Percentiles rank a stretch among this genome's conserved stretches.
These are phyloP conservation scores for Hypoxylon sp. DNA, from an alignment of 2,329 filamentous ascomycete genomes.

Conservation along the genomic window DNA sequence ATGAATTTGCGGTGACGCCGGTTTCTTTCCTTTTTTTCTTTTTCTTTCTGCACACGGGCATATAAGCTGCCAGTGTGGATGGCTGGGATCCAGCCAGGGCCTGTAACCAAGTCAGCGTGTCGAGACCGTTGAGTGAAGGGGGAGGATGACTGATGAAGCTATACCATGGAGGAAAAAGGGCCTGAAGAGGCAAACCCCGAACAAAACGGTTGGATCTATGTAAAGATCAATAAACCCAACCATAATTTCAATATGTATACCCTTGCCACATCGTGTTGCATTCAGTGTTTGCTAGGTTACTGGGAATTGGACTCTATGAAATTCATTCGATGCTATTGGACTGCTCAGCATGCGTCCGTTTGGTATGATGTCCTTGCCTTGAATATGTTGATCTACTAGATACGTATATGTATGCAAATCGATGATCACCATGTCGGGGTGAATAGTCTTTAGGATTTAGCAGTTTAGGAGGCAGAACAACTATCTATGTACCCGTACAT, in stretches of 20 bases:
- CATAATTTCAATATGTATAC: slow-evolving; percentile 44
- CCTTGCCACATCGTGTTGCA: slow-evolving; percentile 26
- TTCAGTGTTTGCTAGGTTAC: slow-evolving; percentile 25
- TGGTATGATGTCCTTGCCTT: neutral
- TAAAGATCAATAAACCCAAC: slow-evolving; percentile 45
- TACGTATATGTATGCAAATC: neutral
- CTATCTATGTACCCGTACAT: too few species aligned
- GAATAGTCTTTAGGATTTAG: neutral
- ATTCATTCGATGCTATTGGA: neutral
- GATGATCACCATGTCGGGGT: neutral
- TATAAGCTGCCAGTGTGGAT: slow-evolving; percentile 47
- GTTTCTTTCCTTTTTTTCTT: slow-evolving; percentile 51
- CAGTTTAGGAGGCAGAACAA: too few species aligned
- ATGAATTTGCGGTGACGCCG: slow-evolving; percentile 57
- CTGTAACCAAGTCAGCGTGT: slow-evolving; percentile 31
- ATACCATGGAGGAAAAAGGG: slow-evolving; percentile 40
- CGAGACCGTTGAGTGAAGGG: slow-evolving; percentile 31
- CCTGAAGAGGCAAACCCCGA: slow-evolving; percentile 33
- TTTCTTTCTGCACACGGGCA: slow-evolving; percentile 47
- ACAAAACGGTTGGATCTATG: slow-evolving; percentile 43
- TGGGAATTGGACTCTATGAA: slow-evolving; percentile 12
- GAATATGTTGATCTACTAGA: neutral
- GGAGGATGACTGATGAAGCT: slow-evolving; percentile 46
- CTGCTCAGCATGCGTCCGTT: neutral
- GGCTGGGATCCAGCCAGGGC: slow-evolving; percentile 44